Percentiles rank a stretch among this genome's conserved stretches.
phyloP scores from a whole-genome alignment of 2,329 filamentous ascomycete species.

The Didymella segeticola region DNA sequence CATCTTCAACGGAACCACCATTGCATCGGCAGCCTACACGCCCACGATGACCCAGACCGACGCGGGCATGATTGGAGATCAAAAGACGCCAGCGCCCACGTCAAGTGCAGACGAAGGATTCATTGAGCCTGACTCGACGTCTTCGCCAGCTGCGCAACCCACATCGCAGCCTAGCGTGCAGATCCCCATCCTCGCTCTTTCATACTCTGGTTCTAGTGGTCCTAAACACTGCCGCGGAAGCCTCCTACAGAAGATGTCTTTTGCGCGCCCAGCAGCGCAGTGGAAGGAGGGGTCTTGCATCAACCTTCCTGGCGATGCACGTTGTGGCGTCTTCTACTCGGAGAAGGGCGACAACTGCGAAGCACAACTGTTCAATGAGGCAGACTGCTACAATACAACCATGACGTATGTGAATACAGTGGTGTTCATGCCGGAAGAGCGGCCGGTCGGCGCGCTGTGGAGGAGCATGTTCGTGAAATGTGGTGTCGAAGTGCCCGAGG shows the following conservation, averaged over 20 bases:
- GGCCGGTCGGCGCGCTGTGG: conserved; percentile 42
- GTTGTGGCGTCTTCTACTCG: conserved; percentile 44
- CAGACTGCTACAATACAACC: conserved; percentile 38
- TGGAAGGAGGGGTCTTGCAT: conserved; percentile 44
- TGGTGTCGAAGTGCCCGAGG: conserved; percentile 39
- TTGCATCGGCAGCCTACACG: conserved; percentile 24
- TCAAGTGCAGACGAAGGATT: conserved; percentile 33
- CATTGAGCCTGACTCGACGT: conserved; percentile 22
- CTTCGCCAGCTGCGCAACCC: conserved; percentile 13
- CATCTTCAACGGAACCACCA: conserved; percentile 31
- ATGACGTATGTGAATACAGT: conserved; percentile 42
- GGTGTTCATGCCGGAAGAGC: conserved; percentile 47
- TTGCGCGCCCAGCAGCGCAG: conserved; percentile 31
- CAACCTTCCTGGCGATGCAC: conserved; percentile 39
- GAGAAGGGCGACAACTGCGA: conserved; percentile 46
- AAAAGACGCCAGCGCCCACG: conserved; percentile 23
- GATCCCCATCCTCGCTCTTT: conserved; percentile 41
- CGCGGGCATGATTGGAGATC: conserved; percentile 35
- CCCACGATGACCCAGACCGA: conserved; percentile 27
- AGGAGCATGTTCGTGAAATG: conserved; percentile 46
- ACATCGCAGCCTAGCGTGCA: conserved; percentile 22
- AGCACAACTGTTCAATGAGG: conserved; percentile 42
- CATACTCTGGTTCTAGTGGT: conserved; percentile 42
- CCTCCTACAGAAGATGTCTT: conserved; percentile 33
- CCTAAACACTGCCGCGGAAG: conserved; percentile 47